These are phyloP conservation scores for Phytophthora quininea DNA, from an alignment of 352 stramenopile species.

Conservation along the genomic window DNA sequence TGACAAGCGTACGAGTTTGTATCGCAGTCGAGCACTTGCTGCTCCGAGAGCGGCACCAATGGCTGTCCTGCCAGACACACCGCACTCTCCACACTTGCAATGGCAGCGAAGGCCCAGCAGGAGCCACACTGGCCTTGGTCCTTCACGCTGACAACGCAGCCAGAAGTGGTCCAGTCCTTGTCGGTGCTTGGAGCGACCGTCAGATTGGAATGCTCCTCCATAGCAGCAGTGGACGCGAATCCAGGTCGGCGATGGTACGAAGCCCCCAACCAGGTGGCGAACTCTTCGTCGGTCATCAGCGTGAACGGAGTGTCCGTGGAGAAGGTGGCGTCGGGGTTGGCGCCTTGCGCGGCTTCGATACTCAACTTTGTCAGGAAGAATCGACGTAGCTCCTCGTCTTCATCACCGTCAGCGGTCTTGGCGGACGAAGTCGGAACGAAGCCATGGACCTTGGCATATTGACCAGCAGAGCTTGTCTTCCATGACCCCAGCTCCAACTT, in stretches of 20 bases:
- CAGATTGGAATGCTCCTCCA: constrained; percentile 12
- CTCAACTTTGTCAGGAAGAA: constrained; percentile 69
- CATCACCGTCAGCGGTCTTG: neutral
- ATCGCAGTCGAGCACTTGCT: constrained; percentile 94
- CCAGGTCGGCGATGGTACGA: constrained; percentile 40
- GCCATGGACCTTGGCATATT: constrained; percentile 52
- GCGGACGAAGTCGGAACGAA: constrained; percentile 36
- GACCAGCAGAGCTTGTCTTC: constrained; percentile 56
- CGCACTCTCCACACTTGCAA: constrained; percentile 91
- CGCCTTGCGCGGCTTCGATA: constrained; percentile 51
- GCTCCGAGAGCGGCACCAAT: constrained; percentile 90
- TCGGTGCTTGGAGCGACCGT: constrained; percentile 17
- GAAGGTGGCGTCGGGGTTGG: constrained; percentile 70
- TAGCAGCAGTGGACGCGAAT: constrained; percentile 1
- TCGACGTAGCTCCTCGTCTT: constrained; percentile 58
- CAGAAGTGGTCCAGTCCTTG: constrained; percentile 69
- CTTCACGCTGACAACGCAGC: constrained; percentile 84
- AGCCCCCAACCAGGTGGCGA: constrained; percentile 52
- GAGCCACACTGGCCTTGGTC: constrained; percentile 97
- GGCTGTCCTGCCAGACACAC: constrained; percentile 79
- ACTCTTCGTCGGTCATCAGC: constrained; percentile 76
- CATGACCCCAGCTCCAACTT: constrained; percentile 49
- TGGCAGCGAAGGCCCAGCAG: constrained; percentile 98
- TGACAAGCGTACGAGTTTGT: constrained; percentile 83
- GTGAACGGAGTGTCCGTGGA: constrained; percentile 74